Percentiles rank a stretch among this genome's conserved stretches.
These are phyloP conservation scores for Wilcoxina mikolae DNA, from an alignment of 495 filamentous ascomycete species.

Conservation along the genomic window DNA sequence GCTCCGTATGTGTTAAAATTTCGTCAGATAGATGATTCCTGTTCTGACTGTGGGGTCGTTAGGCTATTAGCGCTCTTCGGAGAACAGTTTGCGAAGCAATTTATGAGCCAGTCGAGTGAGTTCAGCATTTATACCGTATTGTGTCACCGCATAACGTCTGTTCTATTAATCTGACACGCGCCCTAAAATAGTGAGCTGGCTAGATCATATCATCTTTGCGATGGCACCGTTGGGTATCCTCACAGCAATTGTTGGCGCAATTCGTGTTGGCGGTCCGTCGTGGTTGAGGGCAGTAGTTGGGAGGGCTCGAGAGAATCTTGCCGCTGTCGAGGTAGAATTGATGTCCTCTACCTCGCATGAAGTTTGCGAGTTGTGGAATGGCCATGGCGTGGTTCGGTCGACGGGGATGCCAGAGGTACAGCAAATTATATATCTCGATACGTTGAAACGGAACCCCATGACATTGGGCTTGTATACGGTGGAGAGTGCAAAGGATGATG, in stretches of 20 bases:
- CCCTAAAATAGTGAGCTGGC: constrained; percentile 18
- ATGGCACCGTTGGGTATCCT: constrained; percentile 40
- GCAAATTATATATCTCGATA: constrained; percentile 14
- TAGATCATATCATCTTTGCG: constrained; percentile 42
- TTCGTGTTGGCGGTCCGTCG: too few species aligned
- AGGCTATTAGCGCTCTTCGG: constrained; percentile 34
- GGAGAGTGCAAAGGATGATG: neutral
- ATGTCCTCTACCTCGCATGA: too few species aligned
- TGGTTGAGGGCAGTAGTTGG: constrained; percentile 23
- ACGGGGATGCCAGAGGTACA: constrained; percentile 12
- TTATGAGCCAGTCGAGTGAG: constrained; percentile 37
- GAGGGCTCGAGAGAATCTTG: constrained; percentile 20
- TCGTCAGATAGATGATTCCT: too few species aligned
- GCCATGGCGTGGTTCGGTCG: constrained; percentile 15
- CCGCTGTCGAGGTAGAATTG: constrained; percentile 23
- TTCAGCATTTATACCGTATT: too few species aligned
- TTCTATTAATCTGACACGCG: neutral
- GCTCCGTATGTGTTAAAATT: too few species aligned
- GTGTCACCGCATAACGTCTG: neutral
- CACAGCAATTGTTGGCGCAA: constrained; percentile 30
- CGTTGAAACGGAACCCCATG: too few species aligned
- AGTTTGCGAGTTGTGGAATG: constrained; percentile 29
- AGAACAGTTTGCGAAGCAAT: too few species aligned
- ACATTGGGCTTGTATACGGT: neutral
- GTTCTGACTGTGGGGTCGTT: too few species aligned